phyloP scores from a whole-genome alignment of 1,284 basidiomycete genomes.

The Fomitopsis pinicola region DNA sequence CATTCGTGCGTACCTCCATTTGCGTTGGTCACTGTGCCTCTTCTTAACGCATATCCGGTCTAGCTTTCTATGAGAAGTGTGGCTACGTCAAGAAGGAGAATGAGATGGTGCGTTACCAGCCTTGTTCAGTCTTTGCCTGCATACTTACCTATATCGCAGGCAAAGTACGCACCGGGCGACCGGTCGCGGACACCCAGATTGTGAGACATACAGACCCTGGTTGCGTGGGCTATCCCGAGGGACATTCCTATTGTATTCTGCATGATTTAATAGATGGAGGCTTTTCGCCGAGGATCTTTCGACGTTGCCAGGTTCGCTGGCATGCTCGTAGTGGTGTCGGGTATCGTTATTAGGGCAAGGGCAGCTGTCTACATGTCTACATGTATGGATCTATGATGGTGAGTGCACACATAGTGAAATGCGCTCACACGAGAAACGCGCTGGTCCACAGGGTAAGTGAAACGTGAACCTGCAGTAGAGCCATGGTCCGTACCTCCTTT shows the following conservation, averaged over 20 bases:
- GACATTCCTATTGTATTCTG: not conserved
- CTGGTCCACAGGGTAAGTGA: too few species aligned
- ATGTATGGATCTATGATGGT: too few species aligned
- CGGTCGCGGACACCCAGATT: constrained; percentile 35
- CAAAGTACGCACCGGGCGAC: constrained; percentile 48
- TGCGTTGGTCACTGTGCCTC: not conserved
- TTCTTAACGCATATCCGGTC: constrained; percentile 5
- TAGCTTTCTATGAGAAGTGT: constrained; percentile 97
- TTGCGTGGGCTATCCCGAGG: not conserved
- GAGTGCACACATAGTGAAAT: too few species aligned
- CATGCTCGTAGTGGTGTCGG: too few species aligned
- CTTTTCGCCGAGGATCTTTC: not conserved
- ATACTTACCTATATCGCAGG: constrained; percentile 30
- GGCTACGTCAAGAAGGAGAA: constrained; percentile 86
- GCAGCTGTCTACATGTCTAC: too few species aligned
- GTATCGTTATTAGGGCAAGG: too few species aligned
- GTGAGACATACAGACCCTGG: constrained; percentile 9
- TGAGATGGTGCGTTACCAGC: constrained; percentile 69
- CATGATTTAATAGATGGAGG: not conserved
- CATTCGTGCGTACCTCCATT: constrained; percentile 63
- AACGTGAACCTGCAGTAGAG: too few species aligned
- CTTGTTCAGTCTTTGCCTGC: not conserved
- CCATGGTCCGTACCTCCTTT: too few species aligned
- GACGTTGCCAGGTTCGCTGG: not conserved
- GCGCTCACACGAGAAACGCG: too few species aligned